A percentile compares a stretch with the other conserved stretches of the same genome.
Conservation (phyloP, 2,329 filamentous ascomycete genomes). For the Dendryphion nanum region DNA sequence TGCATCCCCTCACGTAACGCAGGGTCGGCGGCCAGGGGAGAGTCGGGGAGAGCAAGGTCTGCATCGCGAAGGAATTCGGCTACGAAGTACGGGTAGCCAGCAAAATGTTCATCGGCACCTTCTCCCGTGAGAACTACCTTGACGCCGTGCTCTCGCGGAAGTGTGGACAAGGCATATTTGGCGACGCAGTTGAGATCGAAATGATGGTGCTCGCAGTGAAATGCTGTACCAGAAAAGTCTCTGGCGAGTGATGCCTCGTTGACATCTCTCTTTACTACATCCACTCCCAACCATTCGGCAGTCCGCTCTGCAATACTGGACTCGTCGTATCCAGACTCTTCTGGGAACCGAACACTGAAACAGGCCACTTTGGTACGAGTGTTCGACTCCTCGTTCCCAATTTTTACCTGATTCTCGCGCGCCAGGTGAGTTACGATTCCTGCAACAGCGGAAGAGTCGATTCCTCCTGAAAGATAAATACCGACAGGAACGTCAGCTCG, state of each 20-base stretch:
- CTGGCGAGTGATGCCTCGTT: constrained; percentile 45
- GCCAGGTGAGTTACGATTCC: constrained; percentile 56
- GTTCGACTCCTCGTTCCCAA: constrained; percentile 45
- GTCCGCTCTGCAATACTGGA: constrained; percentile 45
- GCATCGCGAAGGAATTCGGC: constrained; percentile 51
- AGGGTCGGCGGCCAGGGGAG: constrained; percentile 10
- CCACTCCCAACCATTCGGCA: constrained; percentile 48
- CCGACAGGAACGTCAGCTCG: constrained; percentile 59
- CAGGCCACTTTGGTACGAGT: constrained; percentile 39
- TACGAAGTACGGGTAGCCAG: constrained; percentile 50
- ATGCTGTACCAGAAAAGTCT: constrained; percentile 46
- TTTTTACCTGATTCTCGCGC: constrained; percentile 45
- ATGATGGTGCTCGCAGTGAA: constrained; percentile 47
- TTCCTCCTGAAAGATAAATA: constrained; percentile 57
- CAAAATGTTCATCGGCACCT: constrained; percentile 56
- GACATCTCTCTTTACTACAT: constrained; percentile 37
- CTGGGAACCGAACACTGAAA: constrained; percentile 56
- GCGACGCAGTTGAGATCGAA: constrained; percentile 54
- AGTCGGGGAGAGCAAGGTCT: constrained; percentile 32
- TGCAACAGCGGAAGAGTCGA: constrained; percentile 58
- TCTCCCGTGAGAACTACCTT: constrained; percentile 56
- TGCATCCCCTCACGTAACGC: not conserved
- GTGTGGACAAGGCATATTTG: constrained; percentile 51
- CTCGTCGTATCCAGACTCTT: constrained; percentile 51
- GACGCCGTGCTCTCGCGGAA: constrained; percentile 47